Evolutionary conservation across 2,329 filamentous ascomycete species (phyloP), one percentile per base, ranked within the genome.

Genomic region (Calcarisporium arbuscula): DNA sequence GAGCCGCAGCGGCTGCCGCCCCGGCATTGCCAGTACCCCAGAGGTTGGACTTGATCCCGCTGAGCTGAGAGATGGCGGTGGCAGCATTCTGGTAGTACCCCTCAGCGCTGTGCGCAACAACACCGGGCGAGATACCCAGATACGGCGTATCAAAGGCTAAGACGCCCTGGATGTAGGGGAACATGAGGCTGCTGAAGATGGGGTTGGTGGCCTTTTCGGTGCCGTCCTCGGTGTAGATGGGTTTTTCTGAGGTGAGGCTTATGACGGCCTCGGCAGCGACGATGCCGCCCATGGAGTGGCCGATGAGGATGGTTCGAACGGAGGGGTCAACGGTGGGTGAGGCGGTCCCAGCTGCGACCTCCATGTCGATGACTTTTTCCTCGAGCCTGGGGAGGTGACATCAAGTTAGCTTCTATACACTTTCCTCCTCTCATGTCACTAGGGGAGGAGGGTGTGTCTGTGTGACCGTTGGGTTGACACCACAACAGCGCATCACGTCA

Each of bases 61-160:
- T 62, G 46, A 86, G 60, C 57, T 80, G 72, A 6, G 77, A 65
- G 34, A 92, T 74, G 5, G 86, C 83, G 1, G 79, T 71, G 4
- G 85, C 82, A 0, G 79, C 80, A 41, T 81, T 58, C 43, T 58
- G 82, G 62, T 90, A 90, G 50, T 95, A 87, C 27, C 77, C 81
- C 65, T 96, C 88, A 6, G 90, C 89, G 40, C 82, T 80, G 56
- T 90, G 83, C 5, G 85, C 85, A n/a, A 92, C 80, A 2, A 92
- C 83, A 18, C 84, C 82, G 0, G 85, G 85, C 16, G 81, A 77
- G 44, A 89, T 87, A 38, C 85, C 84, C 2, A 92, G 72, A 56
- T 85, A 98, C 1, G 92, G 92, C 1, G 92, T 98, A 61, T 96
- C 90, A 56, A 95, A 95, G 32, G 89, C 86, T 30, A 96, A 73